Percentiles rank a stretch among this genome's conserved stretches.
phyloP scores from a whole-genome alignment of 495 filamentous ascomycete genomes.

The Aspergillus kassunensis region DNA sequence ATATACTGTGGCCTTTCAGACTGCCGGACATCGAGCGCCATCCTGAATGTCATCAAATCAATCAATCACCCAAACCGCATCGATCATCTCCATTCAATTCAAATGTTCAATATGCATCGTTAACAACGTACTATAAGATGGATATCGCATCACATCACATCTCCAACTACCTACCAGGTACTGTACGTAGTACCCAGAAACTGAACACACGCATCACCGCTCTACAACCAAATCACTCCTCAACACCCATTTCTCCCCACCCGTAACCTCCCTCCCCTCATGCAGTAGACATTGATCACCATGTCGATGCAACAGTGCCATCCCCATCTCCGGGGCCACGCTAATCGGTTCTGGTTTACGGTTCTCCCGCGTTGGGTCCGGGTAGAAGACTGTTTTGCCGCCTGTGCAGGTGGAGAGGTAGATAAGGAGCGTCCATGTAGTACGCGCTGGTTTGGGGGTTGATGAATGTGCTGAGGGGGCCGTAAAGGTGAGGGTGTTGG shows the following conservation, averaged over 20 bases:
- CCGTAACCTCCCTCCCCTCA: slow-evolving; percentile 73
- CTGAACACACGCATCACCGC: slow-evolving; percentile 31
- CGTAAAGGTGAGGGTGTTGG: slow-evolving; percentile 59
- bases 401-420: slow-evolving; percentile 80
- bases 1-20: too few species aligned
- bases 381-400: slow-evolving; percentile 92
- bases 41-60: too few species aligned
- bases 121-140: too few species aligned
- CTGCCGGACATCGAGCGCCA: too few species aligned
- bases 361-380: slow-evolving; percentile 53
- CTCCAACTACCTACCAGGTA: background rate
- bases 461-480: slow-evolving; percentile 25
- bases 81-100: too few species aligned
- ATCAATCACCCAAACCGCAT: too few species aligned
- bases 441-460: slow-evolving; percentile 52
- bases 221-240: slow-evolving; percentile 80
- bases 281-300: slow-evolving; percentile 87
- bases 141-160: too few species aligned
- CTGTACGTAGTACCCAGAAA: background rate
- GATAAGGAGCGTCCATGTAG: slow-evolving; percentile 89
- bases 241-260: slow-evolving; percentile 91
- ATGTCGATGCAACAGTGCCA: slow-evolving; percentile 84
- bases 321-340: slow-evolving; percentile 71
- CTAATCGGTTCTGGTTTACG: slow-evolving; percentile 57
- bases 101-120: too few species aligned